Evolutionary conservation across 306 rosid genomes (phyloP).

Genomic region (Astragalus membranaceus): DNA sequence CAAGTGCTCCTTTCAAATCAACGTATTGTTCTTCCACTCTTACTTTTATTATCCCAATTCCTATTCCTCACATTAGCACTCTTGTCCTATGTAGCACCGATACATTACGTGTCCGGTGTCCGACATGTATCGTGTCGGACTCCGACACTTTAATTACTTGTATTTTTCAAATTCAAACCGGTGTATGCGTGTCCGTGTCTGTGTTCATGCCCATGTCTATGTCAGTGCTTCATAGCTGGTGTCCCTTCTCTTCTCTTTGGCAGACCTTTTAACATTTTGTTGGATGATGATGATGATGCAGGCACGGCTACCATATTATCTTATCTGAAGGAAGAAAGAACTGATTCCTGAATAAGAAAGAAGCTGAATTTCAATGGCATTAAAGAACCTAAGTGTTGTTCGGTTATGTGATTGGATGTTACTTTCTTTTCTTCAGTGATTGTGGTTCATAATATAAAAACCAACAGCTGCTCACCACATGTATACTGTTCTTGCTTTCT

Average conservation of each 20-base stretch:
- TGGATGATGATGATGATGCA: slow-evolving; percentile 30
- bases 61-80: neutral
- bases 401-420: slow-evolving; percentile 18
- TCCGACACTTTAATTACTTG: too few species aligned
- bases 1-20: slow-evolving; percentile 89
- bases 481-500: slow-evolving; percentile 16
- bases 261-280: neutral
- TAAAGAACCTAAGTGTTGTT: neutral
- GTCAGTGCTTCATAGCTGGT: too few species aligned
- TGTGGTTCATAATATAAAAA: slow-evolving; percentile 26
- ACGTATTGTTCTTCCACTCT: slow-evolving; percentile 45
- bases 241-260: slow-evolving; percentile 4
- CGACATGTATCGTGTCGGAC: too few species aligned
- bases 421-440: neutral
- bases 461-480: slow-evolving; percentile 15
- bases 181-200: too few species aligned
- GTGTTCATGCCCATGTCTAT: too few species aligned
- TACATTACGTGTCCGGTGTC: too few species aligned
- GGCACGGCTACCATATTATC: slow-evolving; percentile 96
- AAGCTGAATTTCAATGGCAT: slow-evolving; percentile 15
- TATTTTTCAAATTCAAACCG: too few species aligned
- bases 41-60: neutral
- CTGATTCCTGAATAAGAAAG: slow-evolving; percentile 28
- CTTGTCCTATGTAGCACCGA: neutral
- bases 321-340: slow-evolving; percentile 88